These are phyloP conservation scores for Xanthoconium purpureum DNA, from an alignment of 768 basidiomycete species.

Conservation along the genomic window DNA sequence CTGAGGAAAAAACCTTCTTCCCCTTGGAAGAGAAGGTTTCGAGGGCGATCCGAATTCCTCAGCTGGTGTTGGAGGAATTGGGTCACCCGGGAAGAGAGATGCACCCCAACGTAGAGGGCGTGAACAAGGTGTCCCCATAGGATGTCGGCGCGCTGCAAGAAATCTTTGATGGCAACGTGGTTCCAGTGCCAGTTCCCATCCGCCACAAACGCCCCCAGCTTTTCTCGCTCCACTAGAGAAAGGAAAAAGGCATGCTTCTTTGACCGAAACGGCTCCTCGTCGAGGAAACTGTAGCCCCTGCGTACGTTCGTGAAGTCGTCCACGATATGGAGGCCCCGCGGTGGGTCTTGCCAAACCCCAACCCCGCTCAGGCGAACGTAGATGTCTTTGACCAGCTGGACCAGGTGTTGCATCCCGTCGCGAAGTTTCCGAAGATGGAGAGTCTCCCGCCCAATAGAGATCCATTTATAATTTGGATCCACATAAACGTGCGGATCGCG, in stretches of 20 bases:
- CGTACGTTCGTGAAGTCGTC: background rate
- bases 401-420: background rate
- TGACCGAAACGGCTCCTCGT: background rate
- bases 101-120: background rate
- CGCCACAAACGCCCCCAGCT: background rate
- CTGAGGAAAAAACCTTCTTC: background rate
- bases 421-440: background rate
- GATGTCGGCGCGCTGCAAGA: background rate
- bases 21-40: slow-evolving; percentile 9
- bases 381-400: background rate
- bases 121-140: background rate
- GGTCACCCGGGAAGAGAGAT: background rate
- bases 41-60: background rate
- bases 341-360: background rate
- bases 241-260: background rate
- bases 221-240: background rate
- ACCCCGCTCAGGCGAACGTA: background rate
- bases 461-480: background rate
- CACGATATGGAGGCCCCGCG: background rate
- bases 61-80: slow-evolving; percentile 9
- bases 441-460: background rate
- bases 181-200: background rate
- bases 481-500: background rate
- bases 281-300: background rate
- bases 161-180: background rate